Conservation (phyloP, 1,284 basidiomycete species). For the Marasmius sp. region DNA sequence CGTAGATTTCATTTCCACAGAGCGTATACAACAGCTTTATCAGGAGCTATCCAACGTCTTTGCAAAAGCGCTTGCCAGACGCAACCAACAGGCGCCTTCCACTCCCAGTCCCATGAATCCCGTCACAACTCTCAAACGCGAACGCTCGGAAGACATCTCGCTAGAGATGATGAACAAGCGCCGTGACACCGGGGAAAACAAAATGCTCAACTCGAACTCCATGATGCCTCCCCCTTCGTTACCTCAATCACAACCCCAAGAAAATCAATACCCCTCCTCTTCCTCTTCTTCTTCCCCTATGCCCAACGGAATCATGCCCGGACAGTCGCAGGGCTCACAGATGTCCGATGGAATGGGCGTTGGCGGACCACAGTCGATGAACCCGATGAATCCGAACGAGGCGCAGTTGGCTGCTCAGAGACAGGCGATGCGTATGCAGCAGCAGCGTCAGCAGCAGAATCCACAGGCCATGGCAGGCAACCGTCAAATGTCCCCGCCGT, state of each 20-base stretch:
- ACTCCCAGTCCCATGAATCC: slow-evolving; percentile 16
- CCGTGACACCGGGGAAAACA: slow-evolving; percentile 68
- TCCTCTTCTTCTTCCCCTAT: slow-evolving; percentile 2
- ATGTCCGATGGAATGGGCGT: background rate
- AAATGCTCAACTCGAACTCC: slow-evolving; percentile 29
- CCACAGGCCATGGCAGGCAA: slow-evolving; percentile 22
- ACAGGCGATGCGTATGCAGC: slow-evolving; percentile 7
- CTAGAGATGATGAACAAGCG: slow-evolving; percentile 50
- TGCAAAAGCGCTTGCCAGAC: slow-evolving; percentile 59
- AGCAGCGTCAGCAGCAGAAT: slow-evolving; percentile 26
- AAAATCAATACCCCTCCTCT: slow-evolving; percentile 11
- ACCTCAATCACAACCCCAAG: slow-evolving; percentile 4
- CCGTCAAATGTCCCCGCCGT: slow-evolving; percentile 45
- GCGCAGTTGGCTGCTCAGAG: slow-evolving; percentile 9
- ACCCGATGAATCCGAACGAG: slow-evolving; percentile 3
- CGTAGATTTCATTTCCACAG: slow-evolving; percentile 49
- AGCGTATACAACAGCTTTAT: slow-evolving; percentile 64
- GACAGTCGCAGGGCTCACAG: background rate
- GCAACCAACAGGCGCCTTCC: slow-evolving; percentile 32
- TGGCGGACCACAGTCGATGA: background rate
- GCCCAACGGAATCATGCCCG: slow-evolving; percentile 5
- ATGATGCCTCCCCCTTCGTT: slow-evolving; percentile 36
- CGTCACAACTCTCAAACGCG: slow-evolving; percentile 52
- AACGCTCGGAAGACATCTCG: slow-evolving; percentile 52
- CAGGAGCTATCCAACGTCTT: slow-evolving; percentile 59